Conservation (phyloP, 257 asterid species). For the Ophiorrhiza pumila region DNA sequence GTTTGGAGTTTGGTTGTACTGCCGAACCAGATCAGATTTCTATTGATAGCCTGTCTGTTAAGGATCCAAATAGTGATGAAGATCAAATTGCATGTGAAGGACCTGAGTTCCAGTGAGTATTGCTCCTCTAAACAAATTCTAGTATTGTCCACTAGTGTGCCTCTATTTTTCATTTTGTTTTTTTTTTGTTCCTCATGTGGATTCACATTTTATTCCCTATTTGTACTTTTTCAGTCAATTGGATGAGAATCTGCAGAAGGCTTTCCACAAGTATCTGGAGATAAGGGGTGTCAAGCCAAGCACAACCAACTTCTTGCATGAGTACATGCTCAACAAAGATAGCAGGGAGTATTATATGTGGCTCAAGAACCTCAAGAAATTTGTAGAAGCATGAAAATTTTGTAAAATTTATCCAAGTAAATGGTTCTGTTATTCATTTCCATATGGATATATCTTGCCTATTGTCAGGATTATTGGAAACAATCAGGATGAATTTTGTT, state of each 20-base stretch:
- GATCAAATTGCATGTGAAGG: constrained; percentile 85
- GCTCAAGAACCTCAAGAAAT: constrained; percentile 72
- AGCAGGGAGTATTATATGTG: constrained; percentile 59
- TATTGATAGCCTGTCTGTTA: constrained; percentile 58
- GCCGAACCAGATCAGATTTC: constrained; percentile 68
- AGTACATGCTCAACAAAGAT: constrained; percentile 78
- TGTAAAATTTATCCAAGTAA: not conserved
- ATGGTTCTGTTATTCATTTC: not conserved
- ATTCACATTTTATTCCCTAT: not conserved
- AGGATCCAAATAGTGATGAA: constrained; percentile 47
- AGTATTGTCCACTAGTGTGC: no score
- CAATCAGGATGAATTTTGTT: no score
- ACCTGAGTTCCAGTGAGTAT: constrained; percentile 71
- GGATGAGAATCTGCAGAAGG: constrained; percentile 94
- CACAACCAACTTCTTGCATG: constrained; percentile 77
- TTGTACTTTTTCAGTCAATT: constrained; percentile 45
- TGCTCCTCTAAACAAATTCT: not conserved
- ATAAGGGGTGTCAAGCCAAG: constrained; percentile 78
- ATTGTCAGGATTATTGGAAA: not conserved
- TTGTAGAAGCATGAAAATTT: constrained; percentile 47
- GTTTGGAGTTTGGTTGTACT: constrained; percentile 66
- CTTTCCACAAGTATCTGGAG: constrained; percentile 90
- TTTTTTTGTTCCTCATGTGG: not conserved
- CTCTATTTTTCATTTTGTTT: not conserved
- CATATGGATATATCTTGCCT: not conserved